Evolutionary conservation across 768 basidiomycete species (phyloP).

Genomic region (Bullera alba): DNA sequence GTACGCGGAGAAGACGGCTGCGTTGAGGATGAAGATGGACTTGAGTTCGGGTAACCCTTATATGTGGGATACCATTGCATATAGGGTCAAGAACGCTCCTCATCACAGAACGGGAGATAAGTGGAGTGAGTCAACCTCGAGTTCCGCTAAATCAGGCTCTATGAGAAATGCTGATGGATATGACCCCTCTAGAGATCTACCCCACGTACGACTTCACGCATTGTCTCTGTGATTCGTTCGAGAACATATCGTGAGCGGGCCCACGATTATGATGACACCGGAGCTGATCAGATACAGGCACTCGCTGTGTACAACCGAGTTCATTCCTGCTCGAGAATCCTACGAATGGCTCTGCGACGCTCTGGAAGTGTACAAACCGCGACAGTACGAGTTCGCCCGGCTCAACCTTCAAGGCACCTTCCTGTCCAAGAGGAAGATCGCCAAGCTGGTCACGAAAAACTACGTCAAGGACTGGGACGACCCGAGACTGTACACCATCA

Average conservation of each 20-base stretch:
- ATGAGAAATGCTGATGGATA: not conserved
- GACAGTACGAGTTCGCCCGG: conserved; percentile 93
- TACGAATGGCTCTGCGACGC: conserved; percentile 99
- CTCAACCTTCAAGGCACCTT: conserved; percentile 88
- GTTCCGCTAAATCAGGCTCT: not conserved
- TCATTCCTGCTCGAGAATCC: conserved; percentile 88
- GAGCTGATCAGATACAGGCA: conserved; percentile 55
- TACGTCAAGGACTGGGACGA: conserved; percentile 94
- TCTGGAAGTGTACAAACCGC: conserved; percentile 92
- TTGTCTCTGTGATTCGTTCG: conserved; percentile 95
- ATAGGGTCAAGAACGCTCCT: conserved; percentile 79
- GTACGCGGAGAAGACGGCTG: conserved; percentile 85
- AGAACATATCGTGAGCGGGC: conserved; percentile 86
- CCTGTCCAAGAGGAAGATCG: conserved; percentile 93
- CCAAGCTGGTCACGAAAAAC: conserved; percentile 72
- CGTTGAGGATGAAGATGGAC: conserved; percentile 95
- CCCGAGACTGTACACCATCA: conserved; percentile 91
- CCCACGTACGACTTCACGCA: conserved; percentile 99
- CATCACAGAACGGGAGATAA: conserved; percentile 89
- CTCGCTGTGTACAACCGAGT: conserved; percentile 93
- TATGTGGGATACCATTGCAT: conserved; percentile 99
- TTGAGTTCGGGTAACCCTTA: conserved; percentile 86
- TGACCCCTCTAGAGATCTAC: conserved; percentile 57
- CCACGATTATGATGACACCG: not conserved
- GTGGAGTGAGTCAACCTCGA: conserved; percentile 57